Evolutionary conservation across 2,329 filamentous ascomycete genomes (phyloP), one percentile per base, ranked within the genome.

Genomic region (Trichoderma sp.): DNA sequence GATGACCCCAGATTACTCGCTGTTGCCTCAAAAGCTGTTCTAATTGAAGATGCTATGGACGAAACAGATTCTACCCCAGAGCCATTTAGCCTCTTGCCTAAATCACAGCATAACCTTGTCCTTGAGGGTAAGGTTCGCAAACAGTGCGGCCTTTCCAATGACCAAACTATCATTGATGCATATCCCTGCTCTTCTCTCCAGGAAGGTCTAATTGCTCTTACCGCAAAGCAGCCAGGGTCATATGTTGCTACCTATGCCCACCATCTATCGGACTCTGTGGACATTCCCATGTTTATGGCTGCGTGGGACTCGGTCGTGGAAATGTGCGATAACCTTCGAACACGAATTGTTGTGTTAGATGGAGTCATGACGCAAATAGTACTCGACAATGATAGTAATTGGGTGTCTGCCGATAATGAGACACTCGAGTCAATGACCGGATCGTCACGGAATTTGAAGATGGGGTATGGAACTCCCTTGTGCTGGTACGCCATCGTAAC

Each of bases 291-390:
- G 11, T 72, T 76, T 12, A 47, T 55, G 1, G 26, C 28, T 6
- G 74, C 75, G 1, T 76, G 75, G 75, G 70, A 74, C 11, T n/a
- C 47, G 4, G 67, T 71, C 1, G 69, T 67, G 4, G n/a, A 65
- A 6, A 67, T n/a, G 0, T 23, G 64, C 1, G 28, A 63, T 2
- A 63, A 70, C 7, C 57, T 76, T 17, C 71, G 73, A 15, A 76
- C 74, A 5, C 66, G 73, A 0, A 74, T 75, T 0, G 50, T 75
- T 9, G n/a, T 55, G n/a, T 17, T 70, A 1, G 61, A 70, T 15
- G 68, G 68, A 4, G 20, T 64, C 3, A 50, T 59, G 50, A 57
- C 34, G 11, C 68, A 70, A 20, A 32, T 70, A 55, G 59, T 70
- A 3, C 30, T 70, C 15, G 32, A 70, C 17, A 23, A 66, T 20